phyloP scores from a whole-genome alignment of 495 filamentous ascomycete genomes.

The Hapsidospora chrysogenum region DNA sequence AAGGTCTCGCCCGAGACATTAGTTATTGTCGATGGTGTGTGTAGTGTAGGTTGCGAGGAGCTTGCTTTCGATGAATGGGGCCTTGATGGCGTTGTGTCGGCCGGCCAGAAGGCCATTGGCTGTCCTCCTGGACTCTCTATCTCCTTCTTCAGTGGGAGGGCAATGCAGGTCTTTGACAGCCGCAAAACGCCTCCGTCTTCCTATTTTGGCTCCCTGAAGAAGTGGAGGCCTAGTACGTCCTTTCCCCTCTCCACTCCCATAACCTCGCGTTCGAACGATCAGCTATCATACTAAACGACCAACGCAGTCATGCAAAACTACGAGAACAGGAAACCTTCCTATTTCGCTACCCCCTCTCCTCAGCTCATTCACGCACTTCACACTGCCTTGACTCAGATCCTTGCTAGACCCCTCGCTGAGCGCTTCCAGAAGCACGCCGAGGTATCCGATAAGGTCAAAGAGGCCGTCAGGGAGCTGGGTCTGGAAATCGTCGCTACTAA shows the following conservation, averaged over 20 bases:
- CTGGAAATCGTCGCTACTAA: constrained; percentile 71
- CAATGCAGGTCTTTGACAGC: constrained; percentile 64
- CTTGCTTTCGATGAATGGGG: constrained; percentile 91
- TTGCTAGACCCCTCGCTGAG: constrained; percentile 55
- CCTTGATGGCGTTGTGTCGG: constrained; percentile 83
- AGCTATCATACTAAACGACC: too few relatives aligned
- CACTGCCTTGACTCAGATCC: constrained; percentile 79
- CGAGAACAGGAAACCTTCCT: constrained; percentile 88
- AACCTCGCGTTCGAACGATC: too few relatives aligned
- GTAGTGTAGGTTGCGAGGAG: constrained; percentile 90
- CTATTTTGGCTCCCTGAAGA: constrained; percentile 91
- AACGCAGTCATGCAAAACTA: constrained; percentile 85
- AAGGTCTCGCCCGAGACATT: constrained; percentile 82
- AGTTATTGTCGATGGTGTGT: constrained; percentile 87
- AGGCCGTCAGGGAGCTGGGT: constrained; percentile 58
- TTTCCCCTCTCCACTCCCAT: too few relatives aligned
- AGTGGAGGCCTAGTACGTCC: constrained; percentile 81
- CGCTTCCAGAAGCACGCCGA: constrained; percentile 65
- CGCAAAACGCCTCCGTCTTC: constrained; percentile 64
- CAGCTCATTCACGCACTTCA: constrained; percentile 90
- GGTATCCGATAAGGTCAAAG: constrained; percentile 69
- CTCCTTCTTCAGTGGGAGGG: constrained; percentile 75
- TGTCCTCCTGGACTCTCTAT: constrained; percentile 88
- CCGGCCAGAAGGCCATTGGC: constrained; percentile 91
- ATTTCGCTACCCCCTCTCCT: constrained; percentile 92